phyloP scores from a whole-genome alignment of 2,329 filamentous ascomycete genomes.

The Paracamarosporium sp. region DNA sequence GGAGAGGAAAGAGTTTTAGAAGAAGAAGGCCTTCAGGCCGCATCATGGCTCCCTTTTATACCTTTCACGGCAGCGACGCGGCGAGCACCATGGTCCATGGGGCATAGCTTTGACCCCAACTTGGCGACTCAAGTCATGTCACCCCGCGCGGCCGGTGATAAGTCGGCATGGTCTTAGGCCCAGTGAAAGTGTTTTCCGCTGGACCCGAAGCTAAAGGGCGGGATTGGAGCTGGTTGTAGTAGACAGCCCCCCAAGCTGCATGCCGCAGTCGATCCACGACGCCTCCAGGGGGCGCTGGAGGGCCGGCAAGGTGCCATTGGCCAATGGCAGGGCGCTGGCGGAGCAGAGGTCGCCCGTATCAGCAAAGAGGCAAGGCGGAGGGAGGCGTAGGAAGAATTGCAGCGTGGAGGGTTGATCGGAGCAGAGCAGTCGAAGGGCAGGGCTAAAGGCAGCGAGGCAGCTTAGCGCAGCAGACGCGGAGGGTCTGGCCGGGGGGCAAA shows the following conservation, averaged over 20 bases:
- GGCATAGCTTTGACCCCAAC: slow-evolving; percentile 43
- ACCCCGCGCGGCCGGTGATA: slow-evolving; percentile 49
- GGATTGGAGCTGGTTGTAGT: slow-evolving; percentile 44
- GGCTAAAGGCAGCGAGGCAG: slow-evolving; percentile 45
- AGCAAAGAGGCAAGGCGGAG: slow-evolving; percentile 35
- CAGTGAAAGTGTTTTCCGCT: slow-evolving; percentile 45
- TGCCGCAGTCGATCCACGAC: slow-evolving; percentile 45
- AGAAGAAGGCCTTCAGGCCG: slow-evolving; percentile 21
- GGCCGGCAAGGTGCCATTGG: slow-evolving; percentile 36
- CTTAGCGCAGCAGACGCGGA: slow-evolving; percentile 49
- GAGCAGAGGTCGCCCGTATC: slow-evolving; percentile 34
- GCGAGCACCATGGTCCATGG: slow-evolving; percentile 33
- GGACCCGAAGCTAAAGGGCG: slow-evolving; percentile 41
- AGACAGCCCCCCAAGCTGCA: slow-evolving; percentile 32
- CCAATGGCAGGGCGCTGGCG: slow-evolving; percentile 31
- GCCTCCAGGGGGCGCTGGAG: slow-evolving; percentile 32
- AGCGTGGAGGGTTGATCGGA: slow-evolving; percentile 31
- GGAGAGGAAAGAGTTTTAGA: slow-evolving; percentile 36
- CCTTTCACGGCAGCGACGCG: slow-evolving; percentile 23
- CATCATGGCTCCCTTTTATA: slow-evolving; percentile 47
- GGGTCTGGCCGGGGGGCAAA: slow-evolving; percentile 36
- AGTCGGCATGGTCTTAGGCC: slow-evolving; percentile 47
- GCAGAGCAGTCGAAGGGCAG: slow-evolving; percentile 31
- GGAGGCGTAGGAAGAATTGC: slow-evolving; percentile 41
- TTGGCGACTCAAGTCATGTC: slow-evolving; percentile 38